Evolutionary conservation across 2,329 filamentous ascomycete species (phyloP).

Genomic region (Ophiostoma ulmi): DNA sequence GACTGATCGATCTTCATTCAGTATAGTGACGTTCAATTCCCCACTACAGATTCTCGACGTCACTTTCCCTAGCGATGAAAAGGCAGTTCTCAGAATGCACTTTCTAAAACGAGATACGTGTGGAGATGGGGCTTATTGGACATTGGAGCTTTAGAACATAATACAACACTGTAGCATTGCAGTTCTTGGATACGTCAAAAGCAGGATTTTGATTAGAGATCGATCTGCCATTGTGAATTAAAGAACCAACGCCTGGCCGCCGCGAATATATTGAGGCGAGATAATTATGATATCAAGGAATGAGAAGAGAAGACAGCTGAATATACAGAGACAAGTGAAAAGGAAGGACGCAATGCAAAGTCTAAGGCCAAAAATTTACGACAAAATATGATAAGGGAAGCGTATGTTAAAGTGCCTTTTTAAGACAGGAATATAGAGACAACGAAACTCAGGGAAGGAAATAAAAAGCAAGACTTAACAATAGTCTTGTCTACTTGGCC

Average conservation of each 20-base stretch:
- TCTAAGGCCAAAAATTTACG: background rate
- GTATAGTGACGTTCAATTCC: background rate
- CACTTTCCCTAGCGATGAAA: background rate
- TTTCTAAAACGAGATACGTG: background rate
- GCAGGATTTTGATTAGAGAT: background rate
- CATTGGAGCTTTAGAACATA: background rate
- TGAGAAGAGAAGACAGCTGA: background rate
- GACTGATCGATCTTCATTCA: background rate
- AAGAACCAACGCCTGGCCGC: background rate
- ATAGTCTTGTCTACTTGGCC: background rate
- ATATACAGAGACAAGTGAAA: background rate
- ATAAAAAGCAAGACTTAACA: background rate
- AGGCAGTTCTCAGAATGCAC: background rate
- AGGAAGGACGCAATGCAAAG: background rate
- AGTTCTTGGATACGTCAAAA: background rate
- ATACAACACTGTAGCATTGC: background rate
- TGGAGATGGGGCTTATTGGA: background rate
- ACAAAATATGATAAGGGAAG: background rate
- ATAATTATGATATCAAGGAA: background rate
- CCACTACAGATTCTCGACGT: conserved; percentile 11
- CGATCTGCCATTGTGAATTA: background rate
- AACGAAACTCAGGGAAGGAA: background rate
- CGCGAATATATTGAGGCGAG: background rate
- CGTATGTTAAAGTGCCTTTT: background rate
- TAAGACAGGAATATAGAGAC: background rate